Percentiles rank a stretch among this genome's conserved stretches.
Conservation (phyloP, 306 rosid genomes). For the Quercus bicolor region DNA sequence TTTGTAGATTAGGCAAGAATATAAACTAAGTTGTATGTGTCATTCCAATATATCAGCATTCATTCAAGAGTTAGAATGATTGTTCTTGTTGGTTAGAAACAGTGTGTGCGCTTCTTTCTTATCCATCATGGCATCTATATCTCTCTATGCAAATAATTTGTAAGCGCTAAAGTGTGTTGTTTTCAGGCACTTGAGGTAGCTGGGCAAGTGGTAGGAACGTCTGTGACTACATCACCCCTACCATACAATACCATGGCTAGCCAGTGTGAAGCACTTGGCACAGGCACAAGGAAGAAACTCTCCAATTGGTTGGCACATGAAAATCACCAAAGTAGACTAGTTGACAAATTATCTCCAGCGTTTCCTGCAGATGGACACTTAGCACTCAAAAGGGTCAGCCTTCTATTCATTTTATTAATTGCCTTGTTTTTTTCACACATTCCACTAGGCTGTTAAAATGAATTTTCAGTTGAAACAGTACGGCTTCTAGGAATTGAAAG, state of each 20-base stretch:
- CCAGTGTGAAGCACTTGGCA: conserved; percentile 93
- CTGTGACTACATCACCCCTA: conserved; percentile 75
- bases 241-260: conserved; percentile 93
- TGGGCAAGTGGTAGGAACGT: conserved; percentile 86
- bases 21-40: not conserved
- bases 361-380: conserved; percentile 31
- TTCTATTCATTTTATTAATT: not conserved
- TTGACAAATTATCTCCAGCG: conserved; percentile 34
- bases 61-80: not conserved
- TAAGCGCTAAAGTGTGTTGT: not conserved
- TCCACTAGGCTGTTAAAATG: not conserved
- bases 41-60: not conserved
- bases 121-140: not conserved
- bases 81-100: not conserved
- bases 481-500: not conserved
- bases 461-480: not conserved
- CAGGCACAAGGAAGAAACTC: conserved; percentile 81
- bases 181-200: conserved; percentile 94
- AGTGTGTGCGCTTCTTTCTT: not conserved
- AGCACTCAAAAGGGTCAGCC: conserved; percentile 50
- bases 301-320: conserved; percentile 88
- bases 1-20: not conserved
- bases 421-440: not conserved
- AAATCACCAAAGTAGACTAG: conserved; percentile 39
- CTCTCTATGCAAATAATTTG: not conserved